Evolutionary conservation across 495 filamentous ascomycete species (phyloP), one percentile per base, ranked within the genome.

Genomic region (Podospora pseudoanserina): DNA sequence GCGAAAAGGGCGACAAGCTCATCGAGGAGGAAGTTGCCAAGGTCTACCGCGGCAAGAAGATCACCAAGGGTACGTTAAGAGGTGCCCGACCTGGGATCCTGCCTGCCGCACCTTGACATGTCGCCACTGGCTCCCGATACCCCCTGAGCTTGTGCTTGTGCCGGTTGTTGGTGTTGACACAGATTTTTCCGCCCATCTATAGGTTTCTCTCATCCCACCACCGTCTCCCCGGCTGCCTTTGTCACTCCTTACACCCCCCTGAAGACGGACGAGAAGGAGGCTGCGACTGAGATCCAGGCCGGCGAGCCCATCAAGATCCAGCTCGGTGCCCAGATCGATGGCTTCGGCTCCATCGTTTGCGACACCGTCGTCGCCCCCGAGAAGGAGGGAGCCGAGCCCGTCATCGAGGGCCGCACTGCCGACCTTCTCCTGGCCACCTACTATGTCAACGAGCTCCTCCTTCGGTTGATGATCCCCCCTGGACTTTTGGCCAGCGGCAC

Each of bases 31-130:
- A 98, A 77, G 85, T 96, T 65, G 79, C 87, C 71, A 99, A 98
- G 83, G 94, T 99, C 72, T 98, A 95, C 86, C 94, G 97, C 80
- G 94, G 93, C 80, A 99, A 97, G 85, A 97, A 96, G 83, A 91
- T 97, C 70, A 71, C 81, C 72, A 99, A 99, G 85, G 94, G 92
- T 93, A 74, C 63, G 79, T 76, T 11, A 5, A 7, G 18, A 27
- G 30, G 19, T 18, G 30, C 39, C 11, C 60, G 27, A 68, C 19
- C 60, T 19, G 63, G 30, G 19, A 7, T 28, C 61, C 27, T 63
- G 61, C 61, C 30, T 63, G 61, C 32, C n/a, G 19, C 61, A 15
- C 19, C 15, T 19, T 19, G 7, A 19, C 11, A 39, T 58, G n/a
- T 58, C n/a, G 55, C 55, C 55, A 58, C 55, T 58, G n/a, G 55